A percentile compares a stretch with the other conserved stretches of the same genome.
phyloP scores from a whole-genome alignment of 495 filamentous ascomycete species.

The Polyplosphaeria fusca region DNA sequence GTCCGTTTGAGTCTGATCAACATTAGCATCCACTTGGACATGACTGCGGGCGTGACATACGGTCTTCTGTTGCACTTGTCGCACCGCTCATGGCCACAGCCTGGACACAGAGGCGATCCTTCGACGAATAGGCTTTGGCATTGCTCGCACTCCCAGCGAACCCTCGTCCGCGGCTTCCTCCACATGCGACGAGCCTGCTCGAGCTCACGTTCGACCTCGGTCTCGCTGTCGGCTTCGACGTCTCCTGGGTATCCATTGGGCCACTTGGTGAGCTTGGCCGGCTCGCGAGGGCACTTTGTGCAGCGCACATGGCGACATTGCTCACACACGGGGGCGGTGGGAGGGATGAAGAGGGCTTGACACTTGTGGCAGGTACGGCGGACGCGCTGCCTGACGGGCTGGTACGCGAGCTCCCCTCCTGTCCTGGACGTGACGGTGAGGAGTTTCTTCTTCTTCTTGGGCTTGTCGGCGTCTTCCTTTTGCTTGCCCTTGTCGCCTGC shows the following conservation, averaged over 20 bases:
- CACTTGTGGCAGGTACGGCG: constrained; percentile 78
- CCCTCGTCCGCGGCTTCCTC: constrained; percentile 27
- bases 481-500: constrained; percentile 50
- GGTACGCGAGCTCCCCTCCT: constrained; percentile 68
- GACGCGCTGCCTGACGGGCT: constrained; percentile 63
- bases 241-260: constrained; percentile 78
- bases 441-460: constrained; percentile 32
- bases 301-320: constrained; percentile 75
- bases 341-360: constrained; percentile 57
- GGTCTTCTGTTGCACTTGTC: constrained; percentile 49
- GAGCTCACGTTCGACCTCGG: constrained; percentile 11
- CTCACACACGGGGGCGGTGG: constrained; percentile 48
- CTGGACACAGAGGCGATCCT: constrained; percentile 16
- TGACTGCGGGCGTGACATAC: constrained; percentile 45
- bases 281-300: constrained; percentile 75
- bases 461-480: constrained; percentile 46
- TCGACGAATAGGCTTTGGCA: constrained; percentile 29
- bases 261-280: constrained; percentile 69
- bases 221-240: constrained; percentile 32
- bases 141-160: constrained; percentile 31
- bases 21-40: constrained; percentile 16
- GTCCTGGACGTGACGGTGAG: constrained; percentile 33
- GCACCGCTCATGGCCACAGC: constrained; percentile 32
- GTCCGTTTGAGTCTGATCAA: constrained; percentile 50
- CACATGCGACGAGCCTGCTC: constrained; percentile 10